Evolutionary conservation across 176 grass and related monocot species (phyloP), one percentile per base, ranked within the genome.

Genomic region (Cocos nucifera): DNA sequence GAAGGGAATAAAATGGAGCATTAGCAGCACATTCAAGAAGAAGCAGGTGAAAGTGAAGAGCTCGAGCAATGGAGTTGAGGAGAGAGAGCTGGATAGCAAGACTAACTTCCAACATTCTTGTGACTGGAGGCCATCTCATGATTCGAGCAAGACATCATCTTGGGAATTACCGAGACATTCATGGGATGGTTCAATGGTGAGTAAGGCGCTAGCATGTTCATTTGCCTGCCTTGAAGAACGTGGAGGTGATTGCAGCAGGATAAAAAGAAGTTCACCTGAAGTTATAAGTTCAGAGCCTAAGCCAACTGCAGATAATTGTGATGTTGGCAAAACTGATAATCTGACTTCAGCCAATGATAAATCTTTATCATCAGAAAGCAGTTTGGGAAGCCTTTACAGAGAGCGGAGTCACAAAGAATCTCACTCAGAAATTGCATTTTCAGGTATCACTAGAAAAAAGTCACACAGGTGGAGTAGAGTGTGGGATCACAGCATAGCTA

Each of bases 121-220:
- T 69, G 87, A 91, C 30, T 82, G 82, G 78, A 75, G 66, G 73
- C 55, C 61, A 50, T 80, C 53, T 18, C 68, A 77, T 22, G 77
- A 80, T 50, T 78, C 62, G 20, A 67, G 71, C 51, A 83, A 51
- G 21, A 67, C 62, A 18, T 32, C 82, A 19, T 44, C 35, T 44
- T 53, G 76, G 24, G 88, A 89, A 16, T 75, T 80, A 21, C 85
- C 79, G 0, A 86, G 88, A 12, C 94, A 99, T 71, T 99, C 88
- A 17, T 99, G 94, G 94, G 94, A 99, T 30, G 88, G 94, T 3
- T 89, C 88, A 0, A 93, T 89, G 87, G 82, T 86, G 22, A 56
- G 85, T 29, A 86, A 64, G 75, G 84, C 84, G 23, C 59, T 86
- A 12, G 60, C 94, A 29, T 98, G 94, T 59, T 85, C 82, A 24